Percentiles rank a stretch among this genome's conserved stretches.
phyloP scores from a whole-genome alignment of 2,329 filamentous ascomycete genomes.

The Beauveria varroae region DNA sequence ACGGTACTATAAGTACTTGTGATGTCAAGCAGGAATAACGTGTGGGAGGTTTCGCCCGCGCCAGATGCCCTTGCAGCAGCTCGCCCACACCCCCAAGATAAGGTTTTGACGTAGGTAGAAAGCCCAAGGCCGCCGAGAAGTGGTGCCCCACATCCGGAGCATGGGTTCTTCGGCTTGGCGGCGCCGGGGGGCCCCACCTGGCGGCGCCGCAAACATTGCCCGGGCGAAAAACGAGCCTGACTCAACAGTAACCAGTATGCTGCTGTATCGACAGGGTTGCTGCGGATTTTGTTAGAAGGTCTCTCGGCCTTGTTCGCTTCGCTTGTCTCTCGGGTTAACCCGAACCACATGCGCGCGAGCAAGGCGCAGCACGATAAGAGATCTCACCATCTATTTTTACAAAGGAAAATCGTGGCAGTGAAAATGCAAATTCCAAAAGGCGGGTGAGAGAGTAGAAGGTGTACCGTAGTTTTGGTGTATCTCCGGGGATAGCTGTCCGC shows the following conservation, averaged over 20 bases:
- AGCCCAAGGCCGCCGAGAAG: neutral
- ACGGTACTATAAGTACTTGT: constrained; percentile 3
- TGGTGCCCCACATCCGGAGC: neutral
- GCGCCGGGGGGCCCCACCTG: neutral
- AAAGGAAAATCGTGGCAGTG: no score
- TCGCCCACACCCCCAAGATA: neutral
- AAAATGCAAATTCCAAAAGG: neutral
- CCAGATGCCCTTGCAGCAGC: neutral
- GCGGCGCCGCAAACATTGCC: constrained; percentile 1
- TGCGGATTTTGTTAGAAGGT: no score
- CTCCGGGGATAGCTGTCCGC: neutral
- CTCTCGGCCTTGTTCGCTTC: no score
- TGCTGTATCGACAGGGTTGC: no score
- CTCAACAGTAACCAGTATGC: no score
- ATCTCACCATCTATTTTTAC: no score
- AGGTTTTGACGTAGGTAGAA: neutral
- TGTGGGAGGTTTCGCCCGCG: neutral
- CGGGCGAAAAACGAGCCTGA: neutral
- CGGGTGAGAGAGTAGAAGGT: neutral
- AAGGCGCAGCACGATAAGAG: no score
- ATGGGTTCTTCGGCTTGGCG: constrained; percentile 2
- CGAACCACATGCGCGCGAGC: no score
- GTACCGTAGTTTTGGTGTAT: neutral
- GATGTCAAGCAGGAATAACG: neutral
- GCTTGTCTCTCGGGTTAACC: no score